Conservation (phyloP, 2,329 filamentous ascomycete genomes). For the Ceratocystis papillata region DNA sequence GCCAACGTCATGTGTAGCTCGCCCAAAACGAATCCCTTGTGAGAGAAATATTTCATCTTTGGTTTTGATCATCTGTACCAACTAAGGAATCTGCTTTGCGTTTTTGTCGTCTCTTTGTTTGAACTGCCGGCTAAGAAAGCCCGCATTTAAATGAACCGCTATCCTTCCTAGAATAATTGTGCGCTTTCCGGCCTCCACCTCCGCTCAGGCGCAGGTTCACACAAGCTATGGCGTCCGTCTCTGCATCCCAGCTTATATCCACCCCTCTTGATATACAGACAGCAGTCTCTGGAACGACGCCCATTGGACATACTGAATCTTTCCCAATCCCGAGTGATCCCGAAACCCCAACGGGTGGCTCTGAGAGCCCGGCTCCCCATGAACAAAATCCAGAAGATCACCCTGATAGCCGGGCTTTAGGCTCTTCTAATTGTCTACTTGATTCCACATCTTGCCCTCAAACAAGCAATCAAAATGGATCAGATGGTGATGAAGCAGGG, state of each 20-base stretch:
- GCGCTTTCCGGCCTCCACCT: background rate
- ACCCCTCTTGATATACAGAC: background rate
- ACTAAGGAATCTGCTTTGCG: background rate
- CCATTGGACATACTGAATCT: background rate
- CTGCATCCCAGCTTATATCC: background rate
- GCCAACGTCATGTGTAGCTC: slow-evolving; percentile 5
- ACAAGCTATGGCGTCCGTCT: slow-evolving; percentile 4
- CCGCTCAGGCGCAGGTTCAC: background rate
- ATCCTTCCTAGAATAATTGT: background rate
- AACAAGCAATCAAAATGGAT: background rate
- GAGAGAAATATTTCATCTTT: background rate
- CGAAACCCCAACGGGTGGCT: background rate
- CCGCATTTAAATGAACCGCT: background rate
- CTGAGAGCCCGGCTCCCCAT: background rate
- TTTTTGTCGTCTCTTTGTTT: background rate
- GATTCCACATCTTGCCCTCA: background rate
- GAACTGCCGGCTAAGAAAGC: background rate
- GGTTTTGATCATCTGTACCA: background rate
- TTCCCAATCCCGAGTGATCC: background rate
- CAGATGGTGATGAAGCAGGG: background rate
- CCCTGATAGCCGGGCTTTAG: background rate
- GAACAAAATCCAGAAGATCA: background rate
- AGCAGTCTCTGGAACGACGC: background rate
- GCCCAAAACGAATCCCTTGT: background rate
- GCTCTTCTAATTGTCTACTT: background rate